Conservation (phyloP, 345 rosid species). For the Syzygium aromaticum region DNA sequence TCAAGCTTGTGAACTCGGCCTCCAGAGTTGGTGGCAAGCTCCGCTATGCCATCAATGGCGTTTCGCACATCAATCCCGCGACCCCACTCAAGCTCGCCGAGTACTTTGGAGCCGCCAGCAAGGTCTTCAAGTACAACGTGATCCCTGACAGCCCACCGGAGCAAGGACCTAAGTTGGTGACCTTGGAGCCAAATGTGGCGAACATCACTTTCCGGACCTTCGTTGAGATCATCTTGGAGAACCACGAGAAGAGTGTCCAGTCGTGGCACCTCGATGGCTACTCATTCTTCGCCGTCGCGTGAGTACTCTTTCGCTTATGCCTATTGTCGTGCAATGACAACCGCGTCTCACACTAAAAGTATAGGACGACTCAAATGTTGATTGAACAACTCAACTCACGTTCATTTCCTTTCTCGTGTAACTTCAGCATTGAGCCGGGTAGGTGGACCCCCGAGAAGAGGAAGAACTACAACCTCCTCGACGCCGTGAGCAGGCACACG, state of each 20-base stretch:
- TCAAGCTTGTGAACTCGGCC: constrained; percentile 44
- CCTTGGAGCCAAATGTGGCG: constrained; percentile 33
- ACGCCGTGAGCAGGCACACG: constrained; percentile 82
- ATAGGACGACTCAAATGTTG: not conserved
- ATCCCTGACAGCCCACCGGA: constrained; percentile 37
- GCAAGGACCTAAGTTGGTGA: constrained; percentile 4
- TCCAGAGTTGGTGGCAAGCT: constrained; percentile 31
- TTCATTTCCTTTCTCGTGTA: not conserved
- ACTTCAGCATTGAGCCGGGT: constrained; percentile 58
- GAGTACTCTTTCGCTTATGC: constrained; percentile 15
- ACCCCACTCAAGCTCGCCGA: constrained; percentile 69
- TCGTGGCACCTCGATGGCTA: constrained; percentile 61
- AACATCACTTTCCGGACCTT: constrained; percentile 64
- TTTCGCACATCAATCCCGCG: constrained; percentile 38
- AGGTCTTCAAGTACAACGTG: constrained; percentile 48
- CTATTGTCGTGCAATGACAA: not conserved
- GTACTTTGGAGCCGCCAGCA: constrained; percentile 31
- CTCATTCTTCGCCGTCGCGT: constrained; percentile 79
- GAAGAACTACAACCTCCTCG: constrained; percentile 63
- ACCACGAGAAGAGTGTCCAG: constrained; percentile 58
- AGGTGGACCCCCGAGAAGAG: constrained; percentile 78
- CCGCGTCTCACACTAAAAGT: not conserved
- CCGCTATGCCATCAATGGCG: constrained; percentile 55
- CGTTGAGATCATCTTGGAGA: constrained; percentile 70
- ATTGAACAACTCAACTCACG: not conserved